phyloP scores from a whole-genome alignment of 495 filamentous ascomycete species.

The Aspergillus steynii region DNA sequence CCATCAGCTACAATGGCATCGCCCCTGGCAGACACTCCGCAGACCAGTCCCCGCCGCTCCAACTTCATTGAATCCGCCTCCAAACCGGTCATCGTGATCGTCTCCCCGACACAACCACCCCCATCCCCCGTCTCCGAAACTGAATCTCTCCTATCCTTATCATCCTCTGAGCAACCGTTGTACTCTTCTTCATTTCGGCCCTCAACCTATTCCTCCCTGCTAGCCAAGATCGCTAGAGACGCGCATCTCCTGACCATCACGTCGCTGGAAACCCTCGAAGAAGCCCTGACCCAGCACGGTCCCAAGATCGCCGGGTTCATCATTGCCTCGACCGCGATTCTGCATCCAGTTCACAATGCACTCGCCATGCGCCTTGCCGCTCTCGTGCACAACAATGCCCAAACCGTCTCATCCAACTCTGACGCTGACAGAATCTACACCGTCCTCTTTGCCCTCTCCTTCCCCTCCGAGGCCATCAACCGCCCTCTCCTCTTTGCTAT shows the following conservation, averaged over 20 bases:
- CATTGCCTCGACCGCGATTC: constrained; percentile 11
- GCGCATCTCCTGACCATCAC: constrained; percentile 6
- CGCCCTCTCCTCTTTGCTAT: constrained; percentile 9
- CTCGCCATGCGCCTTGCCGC: constrained; percentile 1
- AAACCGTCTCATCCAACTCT: background rate
- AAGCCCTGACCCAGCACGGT: background rate
- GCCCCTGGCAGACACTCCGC: background rate
- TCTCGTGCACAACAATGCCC: constrained; percentile 1
- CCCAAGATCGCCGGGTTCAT: constrained; percentile 15
- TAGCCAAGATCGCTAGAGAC: constrained; percentile 12
- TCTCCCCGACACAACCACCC: background rate
- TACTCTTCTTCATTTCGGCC: background rate
- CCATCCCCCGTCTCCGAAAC: background rate
- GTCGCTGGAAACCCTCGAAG: constrained; percentile 3
- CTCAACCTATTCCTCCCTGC: background rate
- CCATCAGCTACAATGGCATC: background rate
- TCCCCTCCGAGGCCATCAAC: constrained; percentile 11
- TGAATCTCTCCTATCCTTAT: background rate
- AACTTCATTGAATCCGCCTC: background rate
- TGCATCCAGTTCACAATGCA: constrained; percentile 6
- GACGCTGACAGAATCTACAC: constrained; percentile 1
- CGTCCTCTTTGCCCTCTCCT: constrained; percentile 17
- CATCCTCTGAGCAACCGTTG: background rate
- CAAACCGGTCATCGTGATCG: constrained; percentile 1
- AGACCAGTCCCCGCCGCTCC: background rate